Evolutionary conservation across 2,329 filamentous ascomycete species (phyloP), one percentile per base, ranked within the genome.

Genomic region (Diaporthe ilicicola): DNA sequence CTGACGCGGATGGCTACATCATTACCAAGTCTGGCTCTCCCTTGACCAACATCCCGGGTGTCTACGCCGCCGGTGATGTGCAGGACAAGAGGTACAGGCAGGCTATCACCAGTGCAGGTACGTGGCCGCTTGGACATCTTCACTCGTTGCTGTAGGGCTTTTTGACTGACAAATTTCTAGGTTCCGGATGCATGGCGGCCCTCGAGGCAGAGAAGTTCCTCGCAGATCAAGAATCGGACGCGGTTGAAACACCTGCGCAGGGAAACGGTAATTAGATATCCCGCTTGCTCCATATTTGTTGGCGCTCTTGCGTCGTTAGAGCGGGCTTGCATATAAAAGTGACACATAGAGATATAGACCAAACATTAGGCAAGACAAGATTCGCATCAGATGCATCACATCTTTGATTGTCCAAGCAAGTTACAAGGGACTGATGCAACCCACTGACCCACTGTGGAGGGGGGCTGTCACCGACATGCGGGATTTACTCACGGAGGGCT

Each of bases 21-120:
- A 82, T 94, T 76, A 99, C 96, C 70, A 90, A 92, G 82, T 93
- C 96, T 4, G 97, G 96, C 70, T 95, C 94, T 55, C 94, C 94
- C 71, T 87, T 92, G 79, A 99, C 96, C 59, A 97, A 90, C 82
- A 83, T 98, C 7, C 90, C 94, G 79, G 96, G 96, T 81, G 94
- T 99, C 24, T 99, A 98, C 80, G 96, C 96, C 46, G 96, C 95
- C 12, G 96, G 96, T 74, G 96, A 99, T 80, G 97, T 99, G 12
- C 96, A 99, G 86, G 97, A 99, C 82, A 99, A 98, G 91, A 91
- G 92, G 80, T 99, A 99, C 83, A 90, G 96, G 81, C 96, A 99
- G 86, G 96, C 96, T 56, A 97, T 99, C 76, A 99, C 96, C 74
- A 98, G 95, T 84, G 96, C 96, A 77, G 95, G 94, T 94, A 86